Evolutionary conservation across 208 protist species (phyloP).

Genomic region (Kentomonas sorsogonicus): DNA sequence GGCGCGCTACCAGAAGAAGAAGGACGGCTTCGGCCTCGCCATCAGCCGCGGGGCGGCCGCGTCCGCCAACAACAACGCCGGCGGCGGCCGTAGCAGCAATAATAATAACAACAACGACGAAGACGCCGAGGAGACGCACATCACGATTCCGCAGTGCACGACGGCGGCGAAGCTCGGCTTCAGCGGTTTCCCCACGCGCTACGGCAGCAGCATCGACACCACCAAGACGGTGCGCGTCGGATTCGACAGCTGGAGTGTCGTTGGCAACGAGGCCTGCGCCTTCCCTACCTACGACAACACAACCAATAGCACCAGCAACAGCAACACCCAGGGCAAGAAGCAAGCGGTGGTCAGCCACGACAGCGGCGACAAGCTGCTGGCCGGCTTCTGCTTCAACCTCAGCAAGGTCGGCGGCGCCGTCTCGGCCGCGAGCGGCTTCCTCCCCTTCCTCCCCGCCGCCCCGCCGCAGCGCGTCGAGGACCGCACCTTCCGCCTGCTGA

Average conservation of each 20-base stretch:
- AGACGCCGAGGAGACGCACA: no score
- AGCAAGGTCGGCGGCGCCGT: neutral
- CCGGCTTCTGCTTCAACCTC: neutral
- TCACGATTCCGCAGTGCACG: no score
- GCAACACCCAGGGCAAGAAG: neutral
- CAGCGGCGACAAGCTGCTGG: neutral
- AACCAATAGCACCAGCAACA: neutral
- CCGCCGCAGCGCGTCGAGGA: neutral
- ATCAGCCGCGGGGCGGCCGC: neutral
- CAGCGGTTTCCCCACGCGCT: no score
- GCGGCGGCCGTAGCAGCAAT: neutral
- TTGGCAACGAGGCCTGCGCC: no score
- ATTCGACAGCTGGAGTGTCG: no score
- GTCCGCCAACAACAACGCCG: neutral
- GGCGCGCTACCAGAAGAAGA: neutral
- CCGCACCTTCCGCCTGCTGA: neutral
- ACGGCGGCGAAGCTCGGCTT: no score
- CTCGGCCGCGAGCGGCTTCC: conserved; percentile 1
- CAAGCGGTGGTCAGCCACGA: neutral
- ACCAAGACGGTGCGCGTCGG: no score
- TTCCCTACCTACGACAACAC: neutral
- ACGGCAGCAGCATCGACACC: no score
- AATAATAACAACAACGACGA: neutral
- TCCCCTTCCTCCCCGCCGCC: conserved; percentile 1
- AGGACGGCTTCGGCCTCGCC: conserved; percentile 9